phyloP scores from a whole-genome alignment of 495 filamentous ascomycete species.

The Podospora australis region DNA sequence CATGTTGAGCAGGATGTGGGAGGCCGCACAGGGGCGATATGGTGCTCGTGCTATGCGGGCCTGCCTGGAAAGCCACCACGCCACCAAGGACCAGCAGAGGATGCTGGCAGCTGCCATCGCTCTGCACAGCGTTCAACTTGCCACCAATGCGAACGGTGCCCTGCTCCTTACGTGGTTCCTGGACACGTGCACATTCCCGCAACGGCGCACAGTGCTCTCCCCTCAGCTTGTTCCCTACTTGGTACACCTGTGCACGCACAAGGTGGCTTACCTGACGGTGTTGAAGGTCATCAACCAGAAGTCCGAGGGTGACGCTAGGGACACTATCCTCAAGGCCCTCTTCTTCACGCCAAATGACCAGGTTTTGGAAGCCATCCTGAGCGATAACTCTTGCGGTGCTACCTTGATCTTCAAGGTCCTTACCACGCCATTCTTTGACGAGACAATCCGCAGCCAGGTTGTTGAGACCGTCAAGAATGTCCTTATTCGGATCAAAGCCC shows the following conservation, averaged over 20 bases:
- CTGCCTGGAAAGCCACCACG: conserved; percentile 92
- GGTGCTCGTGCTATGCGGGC: conserved; percentile 94
- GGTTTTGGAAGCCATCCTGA: conserved; percentile 81
- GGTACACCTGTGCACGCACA: conserved; percentile 97
- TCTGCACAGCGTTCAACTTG: conserved; percentile 90
- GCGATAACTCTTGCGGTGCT: conserved; percentile 85
- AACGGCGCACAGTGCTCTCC: conserved; percentile 83
- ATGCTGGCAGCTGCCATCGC: conserved; percentile 93
- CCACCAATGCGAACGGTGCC: conserved; percentile 93
- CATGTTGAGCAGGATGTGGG: conserved; percentile 94
- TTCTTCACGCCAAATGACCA: conserved; percentile 92
- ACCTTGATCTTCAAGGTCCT: conserved; percentile 97
- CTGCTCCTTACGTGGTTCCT: conserved; percentile 95
- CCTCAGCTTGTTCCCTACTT: conserved; percentile 90
- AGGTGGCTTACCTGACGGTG: conserved; percentile 95
- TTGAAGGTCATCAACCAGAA: conserved; percentile 98
- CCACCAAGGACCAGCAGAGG: conserved; percentile 90
- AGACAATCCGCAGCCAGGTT: conserved; percentile 77
- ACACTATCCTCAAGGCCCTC: conserved; percentile 81
- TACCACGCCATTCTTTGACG: conserved; percentile 96
- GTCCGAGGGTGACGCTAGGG: conserved; percentile 88
- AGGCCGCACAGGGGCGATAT: conserved; percentile 86
- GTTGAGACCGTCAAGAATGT: conserved; percentile 88
- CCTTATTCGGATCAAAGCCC: conserved; percentile 80
- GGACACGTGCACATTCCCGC: conserved; percentile 94